These are phyloP conservation scores for Trichophyton equinum DNA, from an alignment of 2,329 filamentous ascomycete genomes.

Conservation along the genomic window DNA sequence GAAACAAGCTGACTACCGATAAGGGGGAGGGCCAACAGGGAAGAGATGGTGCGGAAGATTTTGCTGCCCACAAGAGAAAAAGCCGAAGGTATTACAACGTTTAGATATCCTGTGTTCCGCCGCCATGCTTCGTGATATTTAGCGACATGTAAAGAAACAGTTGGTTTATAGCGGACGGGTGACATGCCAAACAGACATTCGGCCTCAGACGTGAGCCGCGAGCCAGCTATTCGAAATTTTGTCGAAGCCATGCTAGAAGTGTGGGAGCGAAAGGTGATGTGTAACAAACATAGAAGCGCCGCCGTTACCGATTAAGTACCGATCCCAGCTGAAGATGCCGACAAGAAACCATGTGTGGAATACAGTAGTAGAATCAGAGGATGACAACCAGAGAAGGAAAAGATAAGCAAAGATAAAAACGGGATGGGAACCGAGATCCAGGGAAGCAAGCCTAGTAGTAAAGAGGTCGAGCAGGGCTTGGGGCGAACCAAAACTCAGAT, in stretches of 20 bases:
- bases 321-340: constrained; percentile 20
- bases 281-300: constrained; percentile 27
- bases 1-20: constrained; percentile 31
- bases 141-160: constrained; percentile 26
- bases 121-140: constrained; percentile 28
- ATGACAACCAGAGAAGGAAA: constrained; percentile 16
- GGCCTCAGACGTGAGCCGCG: constrained; percentile 19
- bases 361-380: constrained; percentile 19
- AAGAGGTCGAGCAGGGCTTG: not conserved
- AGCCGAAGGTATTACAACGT: constrained; percentile 35
- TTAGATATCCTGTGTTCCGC: constrained; percentile 29
- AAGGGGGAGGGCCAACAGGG: constrained; percentile 28
- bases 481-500: not conserved
- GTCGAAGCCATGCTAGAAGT: constrained; percentile 21
- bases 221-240: constrained; percentile 18
- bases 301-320: constrained; percentile 25
- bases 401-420: constrained; percentile 10
- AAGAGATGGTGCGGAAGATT: constrained; percentile 22
- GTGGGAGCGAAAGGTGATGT: constrained; percentile 24
- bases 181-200: constrained; percentile 1
- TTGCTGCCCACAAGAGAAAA: constrained; percentile 32
- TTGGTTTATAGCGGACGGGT: constrained; percentile 15
- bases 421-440: not conserved
- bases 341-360: constrained; percentile 26
- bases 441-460: not conserved